phyloP scores from a whole-genome alignment of 805 yeast genomes.

The Zygosaccharomyces bailii region DNA sequence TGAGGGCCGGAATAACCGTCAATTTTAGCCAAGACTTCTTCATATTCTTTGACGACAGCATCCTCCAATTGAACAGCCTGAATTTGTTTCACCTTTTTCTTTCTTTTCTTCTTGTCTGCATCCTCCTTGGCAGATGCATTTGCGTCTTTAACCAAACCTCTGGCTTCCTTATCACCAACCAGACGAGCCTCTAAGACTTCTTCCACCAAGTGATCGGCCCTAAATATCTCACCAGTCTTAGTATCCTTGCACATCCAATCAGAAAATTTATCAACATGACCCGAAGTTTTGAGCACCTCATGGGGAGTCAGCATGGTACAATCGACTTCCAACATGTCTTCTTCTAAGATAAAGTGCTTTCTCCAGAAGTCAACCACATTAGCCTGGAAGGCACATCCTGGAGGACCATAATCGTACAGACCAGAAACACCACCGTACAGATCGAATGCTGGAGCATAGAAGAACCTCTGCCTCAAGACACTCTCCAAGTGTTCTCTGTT shows the following conservation, averaged over 20 bases:
- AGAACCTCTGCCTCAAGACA: constrained; percentile 90
- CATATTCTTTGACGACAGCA: constrained; percentile 72
- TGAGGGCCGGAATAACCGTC: constrained; percentile 94
- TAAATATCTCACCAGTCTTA: constrained; percentile 94
- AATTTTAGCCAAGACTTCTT: constrained; percentile 82
- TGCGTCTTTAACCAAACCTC: constrained; percentile 64
- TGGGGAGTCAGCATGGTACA: constrained; percentile 97
- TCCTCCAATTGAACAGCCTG: constrained; percentile 85
- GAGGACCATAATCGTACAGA: constrained; percentile 97
- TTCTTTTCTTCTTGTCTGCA: constrained; percentile 86
- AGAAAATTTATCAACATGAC: constrained; percentile 98
- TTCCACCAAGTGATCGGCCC: constrained; percentile 98
- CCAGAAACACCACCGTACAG: constrained; percentile 99
- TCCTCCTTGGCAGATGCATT: constrained; percentile 60
- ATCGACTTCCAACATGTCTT: constrained; percentile 98
- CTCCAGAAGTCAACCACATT: constrained; percentile 94
- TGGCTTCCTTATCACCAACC: constrained; percentile 95
- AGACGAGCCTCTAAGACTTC: constrained; percentile 94
- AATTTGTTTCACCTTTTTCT: constrained; percentile 95
- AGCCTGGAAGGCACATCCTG: constrained; percentile 98
- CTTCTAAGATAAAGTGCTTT: constrained; percentile 94
- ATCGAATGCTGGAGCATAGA: constrained; percentile 96
- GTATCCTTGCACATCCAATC: constrained; percentile 99
- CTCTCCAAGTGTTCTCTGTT: constrained; percentile 86
- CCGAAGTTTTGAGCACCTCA: constrained; percentile 96